A percentile compares a stretch with the other conserved stretches of the same genome.
These are phyloP conservation scores for Oenanthe javanica DNA, from an alignment of 140 eudicot genomes.

Conservation along the genomic window DNA sequence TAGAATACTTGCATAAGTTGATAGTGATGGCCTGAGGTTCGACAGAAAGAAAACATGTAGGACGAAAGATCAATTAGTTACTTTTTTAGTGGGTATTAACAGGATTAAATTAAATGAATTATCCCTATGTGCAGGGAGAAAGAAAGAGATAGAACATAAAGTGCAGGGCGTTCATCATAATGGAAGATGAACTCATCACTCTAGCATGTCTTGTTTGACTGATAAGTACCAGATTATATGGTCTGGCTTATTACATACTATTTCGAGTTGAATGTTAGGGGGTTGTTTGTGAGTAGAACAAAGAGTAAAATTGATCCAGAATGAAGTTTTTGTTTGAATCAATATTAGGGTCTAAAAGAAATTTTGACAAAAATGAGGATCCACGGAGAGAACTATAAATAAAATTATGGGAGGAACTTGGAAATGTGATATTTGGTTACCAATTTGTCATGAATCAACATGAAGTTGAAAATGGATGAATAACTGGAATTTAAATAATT, in stretches of 20 bases:
- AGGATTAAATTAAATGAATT: neutral
- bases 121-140: neutral
- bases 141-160: neutral
- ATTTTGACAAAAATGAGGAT: neutral
- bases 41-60: neutral
- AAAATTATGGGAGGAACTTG: neutral
- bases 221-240: neutral
- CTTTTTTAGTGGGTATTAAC: neutral
- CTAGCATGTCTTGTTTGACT: neutral
- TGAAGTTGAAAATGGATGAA: neutral
- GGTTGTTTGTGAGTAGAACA: neutral
- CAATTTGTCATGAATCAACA: neutral
- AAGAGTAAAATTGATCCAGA: neutral
- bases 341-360: neutral
- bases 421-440: neutral
- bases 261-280: neutral
- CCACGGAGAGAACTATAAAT: neutral
- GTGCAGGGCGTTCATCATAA: neutral
- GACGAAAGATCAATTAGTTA: neutral
- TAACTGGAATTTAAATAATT: neutral
- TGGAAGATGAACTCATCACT: neutral
- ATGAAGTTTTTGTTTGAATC: neutral
- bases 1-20: neutral
- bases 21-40: neutral
- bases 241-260: neutral